Evolutionary conservation across 352 stramenopile genomes (phyloP), one percentile per base, ranked within the genome.

Genomic region (Globisporangium spiculum): DNA sequence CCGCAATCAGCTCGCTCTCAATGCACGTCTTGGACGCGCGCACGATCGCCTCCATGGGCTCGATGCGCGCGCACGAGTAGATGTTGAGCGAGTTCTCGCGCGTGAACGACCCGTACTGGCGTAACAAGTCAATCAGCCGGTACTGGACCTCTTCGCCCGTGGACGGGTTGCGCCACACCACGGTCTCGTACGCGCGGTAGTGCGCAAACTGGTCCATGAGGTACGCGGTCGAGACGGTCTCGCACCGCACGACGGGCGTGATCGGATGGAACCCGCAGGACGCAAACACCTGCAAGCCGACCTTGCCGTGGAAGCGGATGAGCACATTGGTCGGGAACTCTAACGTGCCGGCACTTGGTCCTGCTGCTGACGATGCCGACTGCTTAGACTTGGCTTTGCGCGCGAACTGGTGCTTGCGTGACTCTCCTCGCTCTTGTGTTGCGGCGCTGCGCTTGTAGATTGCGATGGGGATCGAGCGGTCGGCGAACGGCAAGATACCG

Each of bases 291-390:
- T 52, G 68, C 1, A 84, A 62, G 10, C 77, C 60, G 1, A 86
- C 65, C 22, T 74, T 69, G 26, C 81, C 79, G 22, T 72, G 26
- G 4, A 89, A 68, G 32, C 77, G 69, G 41, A 89, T 50, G 44
- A 86, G 24, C 55, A 88, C 53, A 32, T 77, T 85, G n/a, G 74
- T 80, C 53, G 81, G 73, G 55, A 83, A 84, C 41, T 67, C 44
- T 0, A 83, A 57, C 48, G 69, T 53, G 12, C 48, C 36, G 7
- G 22, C 38, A 22, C 27, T 60, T 16, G 63, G 30, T 7, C 8
- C 50, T 30, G n/a, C 50, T 55, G 48, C 46, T 34, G 63, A 26
- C 3, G 60, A 50, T 3, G 26, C 32, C 4, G 18, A 44, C 14
- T 68, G 52, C 52, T 66, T 66, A 6, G 22, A 27, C 32, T 66